Evolutionary conservation across 768 basidiomycete species (phyloP).

Genomic region (Hericium rajendrae): DNA sequence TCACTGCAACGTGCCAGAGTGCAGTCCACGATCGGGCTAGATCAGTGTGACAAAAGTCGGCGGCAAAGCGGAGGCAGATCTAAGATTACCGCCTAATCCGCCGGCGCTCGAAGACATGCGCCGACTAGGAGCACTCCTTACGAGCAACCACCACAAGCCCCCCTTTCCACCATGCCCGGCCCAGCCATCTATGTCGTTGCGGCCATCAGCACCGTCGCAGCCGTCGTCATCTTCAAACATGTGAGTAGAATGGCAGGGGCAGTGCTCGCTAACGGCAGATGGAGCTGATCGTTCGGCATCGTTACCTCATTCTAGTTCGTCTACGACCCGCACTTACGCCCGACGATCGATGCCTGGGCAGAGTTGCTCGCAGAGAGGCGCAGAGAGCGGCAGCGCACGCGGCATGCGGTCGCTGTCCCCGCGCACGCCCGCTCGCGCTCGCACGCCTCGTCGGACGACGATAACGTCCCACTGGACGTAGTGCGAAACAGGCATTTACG

Average conservation of each 20-base stretch:
- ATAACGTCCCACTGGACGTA: background rate
- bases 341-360: conserved; percentile 5
- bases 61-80: background rate
- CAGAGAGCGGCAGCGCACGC: background rate
- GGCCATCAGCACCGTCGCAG: conserved; percentile 9
- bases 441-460: background rate
- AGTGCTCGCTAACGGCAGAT: background rate
- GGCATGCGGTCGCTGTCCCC: conserved; percentile 2
- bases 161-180: conserved; percentile 8
- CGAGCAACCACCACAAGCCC: background rate
- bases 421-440: background rate
- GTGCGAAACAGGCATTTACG: background rate
- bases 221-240: conserved; percentile 10
- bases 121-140: background rate
- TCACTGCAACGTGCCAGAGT: background rate
- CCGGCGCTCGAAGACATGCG: background rate
- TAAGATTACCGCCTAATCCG: background rate
- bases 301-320: conserved; percentile 3
- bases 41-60: background rate
- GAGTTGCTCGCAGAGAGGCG: background rate
- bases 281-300: background rate
- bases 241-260: background rate
- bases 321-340: conserved; percentile 13
- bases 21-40: background rate
- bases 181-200: conserved; percentile 12